These are phyloP conservation scores for Mycena filopes DNA, from an alignment of 768 basidiomycete genomes.

Conservation along the genomic window DNA sequence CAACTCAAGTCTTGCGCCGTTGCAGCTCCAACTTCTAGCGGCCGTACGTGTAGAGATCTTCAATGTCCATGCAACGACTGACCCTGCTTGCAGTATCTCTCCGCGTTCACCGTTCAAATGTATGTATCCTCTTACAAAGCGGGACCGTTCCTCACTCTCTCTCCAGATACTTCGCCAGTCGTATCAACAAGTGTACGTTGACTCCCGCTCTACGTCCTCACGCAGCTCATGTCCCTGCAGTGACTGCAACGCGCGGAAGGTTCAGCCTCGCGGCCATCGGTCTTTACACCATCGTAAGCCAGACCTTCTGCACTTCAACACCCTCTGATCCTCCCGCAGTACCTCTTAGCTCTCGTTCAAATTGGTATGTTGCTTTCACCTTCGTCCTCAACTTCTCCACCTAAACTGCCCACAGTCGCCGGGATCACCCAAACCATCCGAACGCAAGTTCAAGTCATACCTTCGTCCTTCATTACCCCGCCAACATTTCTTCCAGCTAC, in stretches of 20 bases:
- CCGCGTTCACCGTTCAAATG: constrained; percentile 28
- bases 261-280: neutral
- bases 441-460: constrained; percentile 13
- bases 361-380: constrained; percentile 4
- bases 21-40: constrained; percentile 27
- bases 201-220: neutral
- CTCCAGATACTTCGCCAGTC: constrained; percentile 9
- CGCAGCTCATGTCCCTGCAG: neutral
- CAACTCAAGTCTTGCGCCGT: no score
- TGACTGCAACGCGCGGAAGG: neutral
- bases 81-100: constrained; percentile 18
- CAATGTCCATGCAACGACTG: neutral
- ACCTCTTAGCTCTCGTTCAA: constrained; percentile 15
- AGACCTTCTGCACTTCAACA: no score
- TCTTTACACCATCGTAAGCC: neutral
- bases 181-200: constrained; percentile 4
- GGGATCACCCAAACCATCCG: constrained; percentile 23
- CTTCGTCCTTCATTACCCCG: neutral
- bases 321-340: neutral
- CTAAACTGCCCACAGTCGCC: constrained; percentile 10
- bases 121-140: neutral
- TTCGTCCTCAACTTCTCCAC: neutral
- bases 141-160: neutral
- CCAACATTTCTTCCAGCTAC: constrained; percentile 9
- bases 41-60: constrained; percentile 9